phyloP scores from a whole-genome alignment of 306 rosid genomes.

The Cucurbita argyrosperma region DNA sequence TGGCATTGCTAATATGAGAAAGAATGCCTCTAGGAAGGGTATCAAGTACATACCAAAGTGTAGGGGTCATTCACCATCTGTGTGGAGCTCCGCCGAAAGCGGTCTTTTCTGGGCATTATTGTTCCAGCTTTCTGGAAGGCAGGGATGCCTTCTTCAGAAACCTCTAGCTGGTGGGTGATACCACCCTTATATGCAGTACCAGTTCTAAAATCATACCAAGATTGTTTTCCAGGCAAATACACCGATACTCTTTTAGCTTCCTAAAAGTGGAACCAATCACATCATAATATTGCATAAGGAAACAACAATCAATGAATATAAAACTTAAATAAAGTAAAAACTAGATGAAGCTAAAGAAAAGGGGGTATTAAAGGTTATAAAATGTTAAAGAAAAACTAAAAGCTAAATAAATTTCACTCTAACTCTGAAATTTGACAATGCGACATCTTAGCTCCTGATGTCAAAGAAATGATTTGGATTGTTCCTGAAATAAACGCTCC shows the following conservation, averaged over 20 bases:
- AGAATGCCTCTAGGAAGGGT: background rate
- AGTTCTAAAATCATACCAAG: constrained; percentile 76
- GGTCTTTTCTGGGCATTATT: constrained; percentile 75
- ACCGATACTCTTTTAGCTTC: constrained; percentile 58
- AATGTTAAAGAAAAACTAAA: background rate
- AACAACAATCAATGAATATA: background rate
- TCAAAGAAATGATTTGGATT: background rate
- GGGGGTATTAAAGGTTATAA: background rate
- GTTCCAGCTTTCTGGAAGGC: constrained; percentile 89
- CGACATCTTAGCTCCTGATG: background rate
- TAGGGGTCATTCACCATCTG: constrained; percentile 90
- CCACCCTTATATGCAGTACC: constrained; percentile 70
- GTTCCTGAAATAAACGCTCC: background rate
- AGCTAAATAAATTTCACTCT: background rate
- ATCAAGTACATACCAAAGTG: constrained; percentile 58
- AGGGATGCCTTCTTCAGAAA: constrained; percentile 70
- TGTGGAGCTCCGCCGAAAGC: constrained; percentile 87
- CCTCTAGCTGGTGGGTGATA: constrained; percentile 47
- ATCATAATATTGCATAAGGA: background rate
- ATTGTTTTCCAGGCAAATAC: constrained; percentile 75
- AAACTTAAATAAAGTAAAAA: background rate
- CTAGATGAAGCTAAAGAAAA: background rate
- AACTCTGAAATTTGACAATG: background rate
- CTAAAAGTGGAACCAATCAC: constrained; percentile 21
- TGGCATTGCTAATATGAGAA: background rate